These are phyloP conservation scores for Tolypocladium nubicola DNA, from an alignment of 2,329 filamentous ascomycete genomes.

Conservation along the genomic window DNA sequence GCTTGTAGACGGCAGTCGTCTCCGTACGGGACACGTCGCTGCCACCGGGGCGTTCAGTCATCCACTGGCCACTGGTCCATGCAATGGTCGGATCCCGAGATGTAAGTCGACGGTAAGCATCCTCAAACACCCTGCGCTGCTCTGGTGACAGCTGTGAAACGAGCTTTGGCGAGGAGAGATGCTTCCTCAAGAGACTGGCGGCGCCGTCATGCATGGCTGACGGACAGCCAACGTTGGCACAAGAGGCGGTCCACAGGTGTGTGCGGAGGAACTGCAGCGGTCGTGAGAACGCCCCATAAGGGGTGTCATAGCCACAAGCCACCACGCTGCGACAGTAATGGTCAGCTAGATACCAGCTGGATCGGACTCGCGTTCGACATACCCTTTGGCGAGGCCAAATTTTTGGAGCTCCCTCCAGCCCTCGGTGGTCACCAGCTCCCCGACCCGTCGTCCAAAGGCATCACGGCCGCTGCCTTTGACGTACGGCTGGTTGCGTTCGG, in stretches of 20 bases:
- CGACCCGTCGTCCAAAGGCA: slow-evolving; percentile 49
- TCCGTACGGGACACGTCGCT: slow-evolving; percentile 61
- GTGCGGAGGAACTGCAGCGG: slow-evolving; percentile 46
- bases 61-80: slow-evolving; percentile 71
- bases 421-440: slow-evolving; percentile 51
- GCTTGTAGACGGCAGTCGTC: slow-evolving; percentile 38
- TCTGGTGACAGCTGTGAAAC: slow-evolving; percentile 13
- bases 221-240: slow-evolving; percentile 53
- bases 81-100: slow-evolving; percentile 36
- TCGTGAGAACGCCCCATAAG: slow-evolving; percentile 39
- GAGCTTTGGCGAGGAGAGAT: slow-evolving; percentile 23
- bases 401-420: slow-evolving; percentile 56
- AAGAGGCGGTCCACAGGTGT: slow-evolving; percentile 50
- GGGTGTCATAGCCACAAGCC: slow-evolving; percentile 47
- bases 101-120: slow-evolving; percentile 42
- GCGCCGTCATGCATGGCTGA: slow-evolving; percentile 58
- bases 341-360: background rate
- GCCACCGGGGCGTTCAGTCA: slow-evolving; percentile 61
- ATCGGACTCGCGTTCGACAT: slow-evolving; percentile 1
- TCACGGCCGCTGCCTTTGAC: slow-evolving; percentile 45
- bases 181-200: slow-evolving; percentile 35
- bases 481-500: slow-evolving; percentile 54
- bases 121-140: slow-evolving; percentile 34
- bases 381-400: slow-evolving; percentile 46
- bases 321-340: slow-evolving; percentile 29